Percentiles rank a stretch among this genome's conserved stretches.
Conservation (phyloP, 768 basidiomycete genomes). For the Cystofilobasidium capitatum region DNA sequence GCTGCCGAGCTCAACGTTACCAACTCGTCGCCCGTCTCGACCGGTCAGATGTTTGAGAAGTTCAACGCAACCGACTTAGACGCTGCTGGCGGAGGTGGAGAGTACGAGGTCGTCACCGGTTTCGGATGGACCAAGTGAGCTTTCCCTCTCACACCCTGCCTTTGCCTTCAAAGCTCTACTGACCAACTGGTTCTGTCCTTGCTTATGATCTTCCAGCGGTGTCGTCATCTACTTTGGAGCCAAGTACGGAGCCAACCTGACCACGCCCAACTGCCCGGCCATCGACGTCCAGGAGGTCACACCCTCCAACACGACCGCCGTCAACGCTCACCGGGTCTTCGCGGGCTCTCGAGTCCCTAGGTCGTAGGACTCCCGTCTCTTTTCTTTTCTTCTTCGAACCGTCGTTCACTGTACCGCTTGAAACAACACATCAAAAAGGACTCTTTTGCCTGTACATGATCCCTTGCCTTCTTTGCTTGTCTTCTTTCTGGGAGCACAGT, state of each 20-base stretch:
- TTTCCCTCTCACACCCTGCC: neutral
- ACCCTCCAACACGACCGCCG: neutral
- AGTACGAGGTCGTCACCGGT: slow-evolving; percentile 43
- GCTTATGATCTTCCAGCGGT: neutral
- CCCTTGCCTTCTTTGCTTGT: no score
- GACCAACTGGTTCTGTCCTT: neutral
- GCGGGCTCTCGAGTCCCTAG: neutral
- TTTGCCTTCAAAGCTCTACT: neutral
- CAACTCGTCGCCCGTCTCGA: neutral
- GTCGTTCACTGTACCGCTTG: no score
- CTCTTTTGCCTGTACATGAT: no score
- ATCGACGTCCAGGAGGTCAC: slow-evolving; percentile 16
- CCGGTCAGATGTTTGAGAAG: slow-evolving; percentile 70
- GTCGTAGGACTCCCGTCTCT: no score
- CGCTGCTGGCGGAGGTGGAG: slow-evolving; percentile 38
- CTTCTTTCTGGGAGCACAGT: no score
- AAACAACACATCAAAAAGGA: no score
- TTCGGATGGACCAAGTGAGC: slow-evolving; percentile 72
- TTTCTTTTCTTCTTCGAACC: no score
- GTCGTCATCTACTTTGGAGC: neutral
- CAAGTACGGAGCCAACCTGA: slow-evolving; percentile 52
- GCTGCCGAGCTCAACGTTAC: slow-evolving; percentile 22
- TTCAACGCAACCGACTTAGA: slow-evolving; percentile 55
- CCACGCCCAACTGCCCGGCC: slow-evolving; percentile 55
- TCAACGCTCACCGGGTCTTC: neutral